A percentile compares a stretch with the other conserved stretches of the same genome.
Evolutionary conservation across 2,329 filamentous ascomycete species (phyloP).

Genomic region (Exophiala dermatitidis): DNA sequence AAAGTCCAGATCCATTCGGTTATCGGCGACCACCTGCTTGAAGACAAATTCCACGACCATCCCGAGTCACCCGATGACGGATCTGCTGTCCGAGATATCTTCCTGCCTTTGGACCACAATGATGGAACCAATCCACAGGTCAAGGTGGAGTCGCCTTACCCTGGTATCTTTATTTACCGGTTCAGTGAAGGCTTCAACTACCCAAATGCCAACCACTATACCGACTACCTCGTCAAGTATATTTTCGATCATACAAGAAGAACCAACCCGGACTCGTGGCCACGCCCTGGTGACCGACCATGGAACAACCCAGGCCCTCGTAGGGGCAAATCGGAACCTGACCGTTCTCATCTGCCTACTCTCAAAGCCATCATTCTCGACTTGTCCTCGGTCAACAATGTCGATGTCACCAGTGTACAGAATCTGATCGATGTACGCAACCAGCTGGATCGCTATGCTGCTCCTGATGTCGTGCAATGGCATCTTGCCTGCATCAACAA

Average conservation of each 20-base stretch:
- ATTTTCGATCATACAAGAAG: conserved; percentile 67
- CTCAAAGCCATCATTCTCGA: conserved; percentile 89
- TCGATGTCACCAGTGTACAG: conserved; percentile 88
- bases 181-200: conserved; percentile 96
- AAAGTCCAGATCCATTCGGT: conserved; percentile 78
- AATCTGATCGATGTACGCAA: conserved; percentile 90
- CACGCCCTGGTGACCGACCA: conserved; percentile 66
- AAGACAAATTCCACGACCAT: conserved; percentile 48
- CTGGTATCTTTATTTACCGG: conserved; percentile 91
- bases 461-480: conserved; percentile 82
- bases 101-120: conserved; percentile 76
- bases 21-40: conserved; percentile 64
- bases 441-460: conserved; percentile 77
- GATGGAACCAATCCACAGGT: conserved; percentile 87
- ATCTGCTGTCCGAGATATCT: conserved; percentile 58
- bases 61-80: conserved; percentile 25
- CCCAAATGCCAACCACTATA: conserved; percentile 81
- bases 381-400: conserved; percentile 86
- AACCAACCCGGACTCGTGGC: conserved; percentile 62
- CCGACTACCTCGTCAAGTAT: conserved; percentile 66
- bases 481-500: conserved; percentile 92
- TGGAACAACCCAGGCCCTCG: conserved; percentile 90
- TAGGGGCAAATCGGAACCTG: conserved; percentile 46
- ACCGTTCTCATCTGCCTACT: conserved; percentile 52
- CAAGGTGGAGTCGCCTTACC: conserved; percentile 71